Evolutionary conservation across 495 filamentous ascomycete genomes (phyloP).

Genomic region (Penicillium alfredii): DNA sequence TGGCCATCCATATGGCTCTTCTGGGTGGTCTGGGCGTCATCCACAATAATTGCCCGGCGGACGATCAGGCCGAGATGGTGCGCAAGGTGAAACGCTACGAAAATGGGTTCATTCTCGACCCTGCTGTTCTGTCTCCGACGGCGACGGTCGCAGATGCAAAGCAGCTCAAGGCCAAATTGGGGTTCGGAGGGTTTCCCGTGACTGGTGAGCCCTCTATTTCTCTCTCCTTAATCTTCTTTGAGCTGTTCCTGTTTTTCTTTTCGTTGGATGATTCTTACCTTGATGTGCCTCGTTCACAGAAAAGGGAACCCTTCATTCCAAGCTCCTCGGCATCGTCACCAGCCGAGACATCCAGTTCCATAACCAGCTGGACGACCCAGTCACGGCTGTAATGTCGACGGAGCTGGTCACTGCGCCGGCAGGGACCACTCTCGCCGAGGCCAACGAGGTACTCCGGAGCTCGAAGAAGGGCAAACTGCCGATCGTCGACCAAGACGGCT

Average conservation of each 20-base stretch:
- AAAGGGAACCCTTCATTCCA: constrained; percentile 85
- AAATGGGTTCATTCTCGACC: constrained; percentile 97
- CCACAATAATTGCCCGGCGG: constrained; percentile 95
- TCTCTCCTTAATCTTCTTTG: constrained; percentile 14
- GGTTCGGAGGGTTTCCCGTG: constrained; percentile 97
- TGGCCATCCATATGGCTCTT: constrained; percentile 98
- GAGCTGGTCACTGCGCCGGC: constrained; percentile 86
- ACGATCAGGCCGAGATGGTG: constrained; percentile 97
- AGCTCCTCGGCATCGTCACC: constrained; percentile 93
- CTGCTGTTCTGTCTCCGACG: constrained; percentile 79
- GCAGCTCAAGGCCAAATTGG: constrained; percentile 92
- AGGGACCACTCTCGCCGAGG: constrained; percentile 79
- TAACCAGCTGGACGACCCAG: constrained; percentile 58
- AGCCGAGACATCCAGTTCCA: constrained; percentile 98
- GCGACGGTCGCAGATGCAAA: constrained; percentile 90
- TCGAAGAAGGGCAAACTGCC: constrained; percentile 99
- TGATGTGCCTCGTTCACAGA: no score
- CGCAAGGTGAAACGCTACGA: constrained; percentile 98
- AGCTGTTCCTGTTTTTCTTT: constrained; percentile 6
- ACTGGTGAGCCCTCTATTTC: constrained; percentile 67
- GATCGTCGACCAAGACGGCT: constrained; percentile 80
- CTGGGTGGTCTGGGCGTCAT: constrained; percentile 95
- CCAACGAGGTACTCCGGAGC: constrained; percentile 85
- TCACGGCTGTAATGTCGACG: constrained; percentile 89
- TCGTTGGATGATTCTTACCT: no score